Evolutionary conservation across 225 moss, liverwort and hornwort genomes (phyloP).

Genomic region (Physcomitrium patens): DNA sequence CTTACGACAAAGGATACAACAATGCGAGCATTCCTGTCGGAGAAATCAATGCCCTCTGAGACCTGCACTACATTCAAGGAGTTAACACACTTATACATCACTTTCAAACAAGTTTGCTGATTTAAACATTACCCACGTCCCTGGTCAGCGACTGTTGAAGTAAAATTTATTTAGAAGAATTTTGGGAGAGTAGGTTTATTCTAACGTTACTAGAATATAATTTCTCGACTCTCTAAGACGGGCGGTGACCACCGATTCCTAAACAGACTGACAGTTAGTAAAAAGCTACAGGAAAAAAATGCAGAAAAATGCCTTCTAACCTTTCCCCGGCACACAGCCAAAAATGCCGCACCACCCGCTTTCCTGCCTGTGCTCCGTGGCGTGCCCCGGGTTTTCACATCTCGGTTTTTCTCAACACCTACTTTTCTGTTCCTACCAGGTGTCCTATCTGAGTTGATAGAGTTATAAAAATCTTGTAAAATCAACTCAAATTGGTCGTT

Average conservation of each 20-base stretch:
- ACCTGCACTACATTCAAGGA: conserved; percentile 49
- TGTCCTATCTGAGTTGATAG: conserved; percentile 45
- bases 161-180: not conserved
- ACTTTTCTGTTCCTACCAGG: conserved; percentile 28
- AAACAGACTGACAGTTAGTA: not conserved
- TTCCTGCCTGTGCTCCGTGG: conserved; percentile 21
- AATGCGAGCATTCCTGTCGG: conserved; percentile 72
- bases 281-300: not conserved
- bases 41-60: conserved; percentile 80
- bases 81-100: not conserved
- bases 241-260: not conserved
- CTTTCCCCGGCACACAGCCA: conserved; percentile 84
- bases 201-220: not conserved
- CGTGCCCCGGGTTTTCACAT: conserved; percentile 19
- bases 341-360: conserved; percentile 66
- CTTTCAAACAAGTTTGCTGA: not conserved
- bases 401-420: conserved; percentile 30
- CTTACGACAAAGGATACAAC: conserved; percentile 61
- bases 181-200: not conserved
- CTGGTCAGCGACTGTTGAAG: not conserved
- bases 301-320: conserved; percentile 29
- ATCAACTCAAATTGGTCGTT: conserved; percentile 67
- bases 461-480: conserved; percentile 58
- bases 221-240: conserved; percentile 4
- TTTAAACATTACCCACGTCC: not conserved